A percentile compares a stretch with the other conserved stretches of the same genome.
Conservation (phyloP, 1,284 basidiomycete species). For the Megacollybia platyphylla region DNA sequence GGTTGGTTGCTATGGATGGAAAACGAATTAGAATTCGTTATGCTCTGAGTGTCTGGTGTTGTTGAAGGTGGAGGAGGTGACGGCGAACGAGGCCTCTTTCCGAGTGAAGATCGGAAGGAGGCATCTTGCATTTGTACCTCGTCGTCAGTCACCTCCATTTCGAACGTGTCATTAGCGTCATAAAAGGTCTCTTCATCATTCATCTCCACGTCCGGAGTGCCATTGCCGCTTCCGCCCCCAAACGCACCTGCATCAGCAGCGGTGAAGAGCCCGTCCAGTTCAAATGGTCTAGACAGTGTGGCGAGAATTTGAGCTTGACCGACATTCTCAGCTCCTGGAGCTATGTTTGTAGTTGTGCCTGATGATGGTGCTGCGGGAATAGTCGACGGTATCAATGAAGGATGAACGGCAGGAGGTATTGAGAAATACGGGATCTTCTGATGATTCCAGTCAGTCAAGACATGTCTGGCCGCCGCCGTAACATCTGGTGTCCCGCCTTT, state of each 20-base stretch:
- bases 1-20: conserved; percentile 5
- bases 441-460: conserved; percentile 94
- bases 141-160: conserved; percentile 36
- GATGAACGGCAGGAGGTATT: conserved; percentile 65
- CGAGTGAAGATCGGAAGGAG: conserved; percentile 4
- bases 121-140: conserved; percentile 18
- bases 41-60: not conserved
- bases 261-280: conserved; percentile 62
- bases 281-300: conserved; percentile 58
- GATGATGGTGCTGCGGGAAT: not conserved
- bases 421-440: conserved; percentile 92
- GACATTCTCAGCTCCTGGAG: conserved; percentile 60
- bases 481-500: conserved; percentile 89
- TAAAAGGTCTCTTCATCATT: conserved; percentile 20
- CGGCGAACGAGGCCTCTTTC: conserved; percentile 30
- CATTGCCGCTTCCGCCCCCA: conserved; percentile 16
- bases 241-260: conserved; percentile 68
- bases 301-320: conserved; percentile 64
- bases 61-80: conserved; percentile 12
- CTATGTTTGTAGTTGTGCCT: conserved; percentile 23
- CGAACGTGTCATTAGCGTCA: conserved; percentile 24
- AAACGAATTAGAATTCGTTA: conserved; percentile 2
- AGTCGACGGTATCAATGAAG: conserved; percentile 54
- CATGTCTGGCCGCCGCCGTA: conserved; percentile 68
- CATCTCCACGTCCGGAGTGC: conserved; percentile 18